These are phyloP conservation scores for Plasmodium relictum DNA, from an alignment of 169 alveolate genomes.

Conservation along the genomic window DNA sequence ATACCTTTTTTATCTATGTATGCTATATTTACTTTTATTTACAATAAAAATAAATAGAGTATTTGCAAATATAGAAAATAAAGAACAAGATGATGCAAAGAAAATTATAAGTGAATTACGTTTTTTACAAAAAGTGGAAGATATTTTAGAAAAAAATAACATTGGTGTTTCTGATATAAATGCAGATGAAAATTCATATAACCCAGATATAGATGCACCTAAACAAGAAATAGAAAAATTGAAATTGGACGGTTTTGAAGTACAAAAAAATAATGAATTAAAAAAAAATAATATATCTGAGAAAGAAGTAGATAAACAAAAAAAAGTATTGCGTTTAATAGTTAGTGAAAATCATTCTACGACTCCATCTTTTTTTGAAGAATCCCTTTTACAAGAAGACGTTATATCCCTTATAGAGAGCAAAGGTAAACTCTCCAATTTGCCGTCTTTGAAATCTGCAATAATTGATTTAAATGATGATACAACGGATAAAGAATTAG, in stretches of 20 bases:
- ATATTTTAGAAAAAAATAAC: constrained; percentile 42
- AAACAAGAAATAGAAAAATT: constrained; percentile 43
- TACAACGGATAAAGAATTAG: constrained; percentile 56
- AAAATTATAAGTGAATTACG: constrained; percentile 62
- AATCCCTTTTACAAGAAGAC: constrained; percentile 47
- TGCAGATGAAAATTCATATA: constrained; percentile 67
- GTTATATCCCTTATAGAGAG: constrained; percentile 41
- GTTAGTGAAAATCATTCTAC: constrained; percentile 68
- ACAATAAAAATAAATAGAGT: not conserved
- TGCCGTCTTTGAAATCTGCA: constrained; percentile 18
- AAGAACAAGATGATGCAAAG: constrained; percentile 25
- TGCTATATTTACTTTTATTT: not conserved
- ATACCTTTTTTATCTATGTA: not conserved
- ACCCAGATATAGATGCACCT: constrained; percentile 59
- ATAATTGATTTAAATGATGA: constrained; percentile 45
- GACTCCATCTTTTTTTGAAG: constrained; percentile 66
- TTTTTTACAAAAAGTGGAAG: constrained; percentile 53
- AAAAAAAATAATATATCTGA: not conserved
- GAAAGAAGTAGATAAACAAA: constrained; percentile 6
- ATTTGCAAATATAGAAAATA: constrained; percentile 1
- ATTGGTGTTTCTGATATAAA: constrained; percentile 36
- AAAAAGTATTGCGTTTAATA: constrained; percentile 34
- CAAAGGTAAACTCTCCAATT: constrained; percentile 42
- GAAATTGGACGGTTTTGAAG: not conserved
- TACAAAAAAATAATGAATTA: not conserved